Conservation (phyloP, 805 yeast species). For the Nakazawaea sp. region DNA sequence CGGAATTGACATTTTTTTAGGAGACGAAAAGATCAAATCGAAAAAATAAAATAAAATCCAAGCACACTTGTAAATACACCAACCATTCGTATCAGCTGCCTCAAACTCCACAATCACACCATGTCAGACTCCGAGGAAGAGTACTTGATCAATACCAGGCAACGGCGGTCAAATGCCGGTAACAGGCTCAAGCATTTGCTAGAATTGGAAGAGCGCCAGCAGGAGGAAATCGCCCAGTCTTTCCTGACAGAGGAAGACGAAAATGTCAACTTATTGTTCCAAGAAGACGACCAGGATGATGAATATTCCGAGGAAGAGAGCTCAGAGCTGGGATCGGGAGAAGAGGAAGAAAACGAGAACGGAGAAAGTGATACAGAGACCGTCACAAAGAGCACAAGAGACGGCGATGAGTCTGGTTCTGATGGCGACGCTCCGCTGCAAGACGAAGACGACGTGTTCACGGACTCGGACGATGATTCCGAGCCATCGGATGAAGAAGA, state of each 20-base stretch:
- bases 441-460: slow-evolving; percentile 24
- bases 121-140: slow-evolving; percentile 30
- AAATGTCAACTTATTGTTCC: slow-evolving; percentile 62
- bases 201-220: slow-evolving; percentile 57
- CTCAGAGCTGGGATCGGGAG: slow-evolving; percentile 19
- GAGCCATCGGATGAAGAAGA: slow-evolving; percentile 60
- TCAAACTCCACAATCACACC: background rate
- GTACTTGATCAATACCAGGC: slow-evolving; percentile 65
- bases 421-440: slow-evolving; percentile 19
- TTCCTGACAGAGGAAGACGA: slow-evolving; percentile 59
- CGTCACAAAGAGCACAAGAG: slow-evolving; percentile 20
- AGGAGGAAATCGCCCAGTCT: slow-evolving; percentile 15
- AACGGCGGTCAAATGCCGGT: slow-evolving; percentile 86
- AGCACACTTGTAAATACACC: background rate
- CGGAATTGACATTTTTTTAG: too few relatives aligned
- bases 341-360: slow-evolving; percentile 21
- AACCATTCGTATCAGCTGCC: background rate
- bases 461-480: slow-evolving; percentile 27
- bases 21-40: too few relatives aligned
- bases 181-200: slow-evolving; percentile 68
- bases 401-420: slow-evolving; percentile 16
- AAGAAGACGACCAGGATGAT: slow-evolving; percentile 52
- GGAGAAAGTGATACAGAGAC: slow-evolving; percentile 24
- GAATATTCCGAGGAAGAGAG: slow-evolving; percentile 30
- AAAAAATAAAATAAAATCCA: background rate